These are phyloP conservation scores for Boletales sp. DNA, from an alignment of 768 basidiomycete species.

Conservation along the genomic window DNA sequence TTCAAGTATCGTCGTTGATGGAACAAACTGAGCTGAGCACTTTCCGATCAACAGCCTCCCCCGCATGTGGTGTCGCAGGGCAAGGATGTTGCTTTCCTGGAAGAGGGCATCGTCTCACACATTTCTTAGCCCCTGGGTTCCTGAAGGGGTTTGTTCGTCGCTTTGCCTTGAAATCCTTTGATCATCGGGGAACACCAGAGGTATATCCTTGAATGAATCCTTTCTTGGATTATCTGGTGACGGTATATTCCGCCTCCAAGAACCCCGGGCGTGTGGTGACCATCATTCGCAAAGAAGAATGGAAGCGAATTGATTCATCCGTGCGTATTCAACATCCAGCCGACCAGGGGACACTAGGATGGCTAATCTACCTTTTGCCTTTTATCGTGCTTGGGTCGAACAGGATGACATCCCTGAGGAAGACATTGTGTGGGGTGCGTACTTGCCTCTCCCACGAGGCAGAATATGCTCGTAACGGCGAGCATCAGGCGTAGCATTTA, in stretches of 20 bases:
- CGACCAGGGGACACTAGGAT: no score
- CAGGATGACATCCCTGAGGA: constrained; percentile 32
- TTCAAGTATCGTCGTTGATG: no score
- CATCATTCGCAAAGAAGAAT: constrained; percentile 82
- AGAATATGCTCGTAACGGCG: not conserved
- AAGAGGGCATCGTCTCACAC: not conserved
- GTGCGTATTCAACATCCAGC: constrained; percentile 35
- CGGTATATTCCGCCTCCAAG: constrained; percentile 31
- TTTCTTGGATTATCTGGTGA: not conserved
- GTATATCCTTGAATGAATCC: constrained; percentile 31
- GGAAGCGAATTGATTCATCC: constrained; percentile 70
- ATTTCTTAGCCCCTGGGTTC: constrained; percentile 64
- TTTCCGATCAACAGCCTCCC: constrained; percentile 54
- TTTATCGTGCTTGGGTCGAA: not conserved
- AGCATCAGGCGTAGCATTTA: constrained; percentile 71
- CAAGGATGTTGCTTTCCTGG: constrained; percentile 16
- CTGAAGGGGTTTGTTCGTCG: constrained; percentile 88
- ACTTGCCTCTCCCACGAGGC: not conserved
- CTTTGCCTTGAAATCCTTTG: constrained; percentile 89
- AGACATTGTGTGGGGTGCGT: constrained; percentile 62
- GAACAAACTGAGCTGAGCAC: not conserved
- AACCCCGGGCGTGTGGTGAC: constrained; percentile 89
- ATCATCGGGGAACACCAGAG: constrained; percentile 89
- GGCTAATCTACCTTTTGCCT: not conserved
- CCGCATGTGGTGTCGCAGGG: constrained; percentile 73